Percentiles rank a stretch among this genome's conserved stretches.
Conservation (phyloP, 768 basidiomycete genomes). For the Kwoniella dejecticola region DNA sequence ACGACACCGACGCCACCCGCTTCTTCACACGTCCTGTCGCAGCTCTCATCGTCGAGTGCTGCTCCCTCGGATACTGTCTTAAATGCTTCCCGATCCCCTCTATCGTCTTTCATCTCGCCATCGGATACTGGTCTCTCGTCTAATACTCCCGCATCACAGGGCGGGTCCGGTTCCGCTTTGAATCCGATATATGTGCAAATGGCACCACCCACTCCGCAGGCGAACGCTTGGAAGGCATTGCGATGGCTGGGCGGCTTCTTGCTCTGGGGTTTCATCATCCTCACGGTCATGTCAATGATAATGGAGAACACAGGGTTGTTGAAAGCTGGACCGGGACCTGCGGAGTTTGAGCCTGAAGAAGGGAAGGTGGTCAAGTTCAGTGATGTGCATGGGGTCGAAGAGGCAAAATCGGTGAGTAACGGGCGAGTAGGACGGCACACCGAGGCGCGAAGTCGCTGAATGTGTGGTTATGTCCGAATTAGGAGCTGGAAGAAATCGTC, state of each 20-base stretch:
- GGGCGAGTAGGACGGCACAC: no score
- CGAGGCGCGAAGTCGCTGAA: no score
- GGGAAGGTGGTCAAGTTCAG: conserved; percentile 84
- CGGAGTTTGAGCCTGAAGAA: conserved; percentile 76
- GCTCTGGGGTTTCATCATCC: conserved; percentile 58
- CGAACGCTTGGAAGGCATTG: conserved; percentile 37
- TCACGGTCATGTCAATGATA: conserved; percentile 83
- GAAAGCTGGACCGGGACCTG: conserved; percentile 73
- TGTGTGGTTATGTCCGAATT: not conserved
- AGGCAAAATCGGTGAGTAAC: conserved; percentile 78
- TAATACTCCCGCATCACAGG: conserved; percentile 61
- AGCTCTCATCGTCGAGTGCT: not conserved
- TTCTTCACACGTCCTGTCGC: not conserved
- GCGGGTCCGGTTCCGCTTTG: conserved; percentile 41
- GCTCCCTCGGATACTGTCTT: not conserved
- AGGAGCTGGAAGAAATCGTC: conserved; percentile 93
- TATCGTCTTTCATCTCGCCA: conserved; percentile 62
- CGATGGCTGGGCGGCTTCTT: conserved; percentile 38
- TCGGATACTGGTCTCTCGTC: conserved; percentile 50
- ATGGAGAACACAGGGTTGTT: conserved; percentile 91
- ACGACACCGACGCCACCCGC: conserved; percentile 3
- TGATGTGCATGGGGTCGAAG: conserved; percentile 96
- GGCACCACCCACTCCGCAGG: conserved; percentile 40
- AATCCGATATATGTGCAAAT: conserved; percentile 52
- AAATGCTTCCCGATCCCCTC: conserved; percentile 60